Base-by-base conservation (phyloP, 495 filamentous ascomycete genomes). In the Aspergillus coremiiformis region DNA sequence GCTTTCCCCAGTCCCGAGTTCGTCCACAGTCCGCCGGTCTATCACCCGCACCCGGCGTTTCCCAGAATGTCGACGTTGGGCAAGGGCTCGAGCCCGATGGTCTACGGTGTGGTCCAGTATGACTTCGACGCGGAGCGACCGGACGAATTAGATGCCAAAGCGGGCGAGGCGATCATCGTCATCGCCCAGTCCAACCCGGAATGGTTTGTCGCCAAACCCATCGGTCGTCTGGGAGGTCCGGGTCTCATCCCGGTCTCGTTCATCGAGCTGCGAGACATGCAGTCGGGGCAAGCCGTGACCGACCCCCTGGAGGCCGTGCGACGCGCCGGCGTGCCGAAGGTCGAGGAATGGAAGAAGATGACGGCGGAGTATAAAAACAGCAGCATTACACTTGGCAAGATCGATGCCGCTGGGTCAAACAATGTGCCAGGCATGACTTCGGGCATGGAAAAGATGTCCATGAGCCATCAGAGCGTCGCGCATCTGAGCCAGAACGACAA, bases 321-420 rank as follows among this genome's bases (percentile, higher is more conserved):
- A 54, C 80, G 84, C 60, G 93, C 94, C 35, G 93, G 93, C 8
- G 90, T 98, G 37, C 93, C 94, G n/a, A 86, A 86, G 64, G 94
- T 98, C 11, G 93, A 98, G 65, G 94, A 97, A 61, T 98, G 93
- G 93, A 97, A 98, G 78, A 95, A 94, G 73, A 96, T 96, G 90
- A 93, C 93, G 9, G 90, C 90, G 20, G 91, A 96, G 44, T 98
- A 97, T 73, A 98, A 98, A 77, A 96, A 97, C 65, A 95, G 90
- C 68, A 96, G 92, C 68, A 97, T 97, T 64, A 88, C 89, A 4
- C 76, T 98, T 24, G 93, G 93, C 54, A 92, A 91, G 62, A 87
- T 97, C 44, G 90, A 95, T 55, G 32, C 32, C 32, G 32, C 32
- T 17, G 54, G 66, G 51, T 44, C 69, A 56, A 47, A 60, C 53